Base-by-base conservation (phyloP, 2,329 filamentous ascomycete species). In the Exophiala sideris region DNA sequence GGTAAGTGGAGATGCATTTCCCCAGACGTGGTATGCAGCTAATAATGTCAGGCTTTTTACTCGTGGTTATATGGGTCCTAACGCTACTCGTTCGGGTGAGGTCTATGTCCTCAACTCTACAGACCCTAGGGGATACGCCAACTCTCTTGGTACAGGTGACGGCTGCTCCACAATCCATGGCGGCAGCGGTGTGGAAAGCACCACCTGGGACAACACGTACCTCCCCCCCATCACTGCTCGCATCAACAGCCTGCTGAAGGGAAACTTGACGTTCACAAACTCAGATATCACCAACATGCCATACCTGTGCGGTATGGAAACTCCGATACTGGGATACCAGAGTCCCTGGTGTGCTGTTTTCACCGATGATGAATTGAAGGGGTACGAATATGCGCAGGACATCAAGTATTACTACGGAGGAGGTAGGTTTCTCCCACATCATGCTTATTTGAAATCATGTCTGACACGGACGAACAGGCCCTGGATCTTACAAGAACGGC, bases 261-360 rank as follows among this genome's bases (percentile, higher is more conserved):
- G 84, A 1, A 72, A 76, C 36, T 74, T 87, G 29, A 78, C 76
- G 1, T 74, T 87, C 35, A 77, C 74, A 0, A 69, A 76, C 24
- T 68, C 66, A 2, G 81, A 87, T 53, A 71, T 84, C 32, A 72
- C 70, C 6, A 76, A 78, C 40, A 83, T 88, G 48, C 83, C 83
- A 0, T 86, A 88, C 62, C 74, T 87, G 12, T 88, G 85, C 61
- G 85, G 83, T 2, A 88, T 85, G 54, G 85, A 88, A 63, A 82
- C 78, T 3, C 84, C 87, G 64, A 86, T 88, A 58, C 81, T 76
- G 0, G 84, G 84, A 1, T 70, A 68, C 1, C 66, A 81, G 3
- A 85, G 81, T 3, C 81, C 83, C 0, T 88, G 81, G 73, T 88
- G 85, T 65, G 71, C 73, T 47, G 73, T 85, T 12, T 84, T 86